A percentile compares a stretch with the other conserved stretches of the same genome.
phyloP scores from a whole-genome alignment of 371 early-diverging fungal genomes.

The Lichtheimia ramosa region DNA sequence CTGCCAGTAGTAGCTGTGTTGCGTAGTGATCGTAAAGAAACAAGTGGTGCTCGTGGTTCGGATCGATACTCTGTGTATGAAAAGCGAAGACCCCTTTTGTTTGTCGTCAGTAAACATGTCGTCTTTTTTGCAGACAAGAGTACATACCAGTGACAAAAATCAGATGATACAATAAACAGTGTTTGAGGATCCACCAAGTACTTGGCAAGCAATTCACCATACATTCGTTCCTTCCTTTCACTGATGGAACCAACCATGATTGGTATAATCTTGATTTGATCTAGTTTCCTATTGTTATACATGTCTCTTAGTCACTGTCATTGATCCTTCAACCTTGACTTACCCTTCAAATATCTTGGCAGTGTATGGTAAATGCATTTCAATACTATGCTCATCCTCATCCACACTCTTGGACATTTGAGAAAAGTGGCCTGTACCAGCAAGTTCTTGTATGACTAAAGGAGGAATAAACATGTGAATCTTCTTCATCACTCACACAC shows the following conservation, averaged over 20 bases:
- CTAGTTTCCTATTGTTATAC: constrained; percentile 28
- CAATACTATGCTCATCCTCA: constrained; percentile 94
- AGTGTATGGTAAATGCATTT: constrained; percentile 92
- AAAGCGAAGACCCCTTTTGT: constrained; percentile 63
- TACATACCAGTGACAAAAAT: constrained; percentile 93
- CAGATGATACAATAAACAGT: constrained; percentile 89
- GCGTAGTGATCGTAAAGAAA: no score
- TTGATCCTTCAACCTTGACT: not conserved
- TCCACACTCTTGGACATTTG: constrained; percentile 67
- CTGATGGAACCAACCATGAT: constrained; percentile 82
- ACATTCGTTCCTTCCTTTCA: constrained; percentile 56
- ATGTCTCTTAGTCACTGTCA: not conserved
- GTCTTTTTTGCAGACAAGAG: no score
- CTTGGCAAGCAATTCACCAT: constrained; percentile 66
- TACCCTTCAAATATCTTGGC: constrained; percentile 76
- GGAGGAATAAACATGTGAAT: constrained; percentile 1
- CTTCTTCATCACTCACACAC: no score
- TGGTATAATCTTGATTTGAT: constrained; percentile 73
- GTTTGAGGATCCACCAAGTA: constrained; percentile 70
- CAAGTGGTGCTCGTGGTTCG: not conserved
- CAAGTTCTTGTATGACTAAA: constrained; percentile 59
- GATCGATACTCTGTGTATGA: constrained; percentile 63
- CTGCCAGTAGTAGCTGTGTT: not conserved
- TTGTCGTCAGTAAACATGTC: not conserved
- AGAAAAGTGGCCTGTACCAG: constrained; percentile 64